Percentiles rank a stretch among this genome's conserved stretches.
Evolutionary conservation across 495 filamentous ascomycete species (phyloP).

Genomic region (Hypoxylon rickii): DNA sequence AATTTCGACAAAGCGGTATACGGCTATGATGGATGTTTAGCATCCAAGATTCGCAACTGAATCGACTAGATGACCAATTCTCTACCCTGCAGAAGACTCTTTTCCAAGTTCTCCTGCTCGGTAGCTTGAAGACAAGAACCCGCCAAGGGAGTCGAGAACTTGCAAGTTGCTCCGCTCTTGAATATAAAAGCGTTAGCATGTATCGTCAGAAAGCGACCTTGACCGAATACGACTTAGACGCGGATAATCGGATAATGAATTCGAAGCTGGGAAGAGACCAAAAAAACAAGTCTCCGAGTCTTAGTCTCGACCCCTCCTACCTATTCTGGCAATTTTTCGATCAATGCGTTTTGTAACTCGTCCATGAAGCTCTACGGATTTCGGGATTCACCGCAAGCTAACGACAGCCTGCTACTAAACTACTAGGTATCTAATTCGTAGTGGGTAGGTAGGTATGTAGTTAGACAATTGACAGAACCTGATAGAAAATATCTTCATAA

Average conservation of each 20-base stretch:
- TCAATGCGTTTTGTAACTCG: conserved; percentile 3
- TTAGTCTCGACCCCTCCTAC: conserved; percentile 21
- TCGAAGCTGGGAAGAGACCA: background rate
- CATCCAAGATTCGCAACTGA: background rate
- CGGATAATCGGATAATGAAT: background rate
- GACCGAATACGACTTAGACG: no score
- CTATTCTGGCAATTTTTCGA: conserved; percentile 9
- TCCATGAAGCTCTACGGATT: conserved; percentile 4
- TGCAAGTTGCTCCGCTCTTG: no score
- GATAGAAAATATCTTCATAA: no score
- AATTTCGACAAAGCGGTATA: background rate
- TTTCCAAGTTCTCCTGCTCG: no score
- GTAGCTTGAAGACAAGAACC: background rate
- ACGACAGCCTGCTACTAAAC: no score
- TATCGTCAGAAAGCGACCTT: no score
- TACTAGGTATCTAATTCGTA: no score
- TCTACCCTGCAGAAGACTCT: no score
- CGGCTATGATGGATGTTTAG: background rate
- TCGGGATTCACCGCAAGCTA: conserved; percentile 2
- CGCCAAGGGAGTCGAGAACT: conserved; percentile 2
- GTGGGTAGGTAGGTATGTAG: no score
- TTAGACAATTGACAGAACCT: no score
- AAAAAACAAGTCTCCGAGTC: conserved; percentile 12
- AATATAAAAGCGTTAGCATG: no score
- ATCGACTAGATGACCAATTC: background rate